These are phyloP conservation scores for Umbilicaria muhlenbergii DNA, from an alignment of 495 filamentous ascomycete genomes.

Conservation along the genomic window DNA sequence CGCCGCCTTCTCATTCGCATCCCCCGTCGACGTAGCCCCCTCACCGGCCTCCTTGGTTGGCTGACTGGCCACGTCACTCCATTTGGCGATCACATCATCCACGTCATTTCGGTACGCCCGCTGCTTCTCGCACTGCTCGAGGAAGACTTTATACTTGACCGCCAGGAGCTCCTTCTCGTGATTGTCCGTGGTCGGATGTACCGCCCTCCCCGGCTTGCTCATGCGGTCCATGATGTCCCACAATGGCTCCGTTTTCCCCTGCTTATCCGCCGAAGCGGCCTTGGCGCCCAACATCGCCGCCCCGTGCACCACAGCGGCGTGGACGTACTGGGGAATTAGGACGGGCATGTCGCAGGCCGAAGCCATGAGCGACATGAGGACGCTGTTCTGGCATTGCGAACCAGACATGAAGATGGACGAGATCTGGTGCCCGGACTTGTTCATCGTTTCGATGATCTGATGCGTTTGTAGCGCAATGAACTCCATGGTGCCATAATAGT, in stretches of 20 bases:
- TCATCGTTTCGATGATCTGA: conserved; percentile 91
- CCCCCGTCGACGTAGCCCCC: conserved; percentile 1
- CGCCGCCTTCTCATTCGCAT: not conserved
- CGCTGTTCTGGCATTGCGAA: conserved; percentile 87
- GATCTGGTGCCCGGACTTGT: conserved; percentile 67
- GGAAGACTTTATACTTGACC: conserved; percentile 65
- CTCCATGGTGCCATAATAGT: conserved; percentile 90
- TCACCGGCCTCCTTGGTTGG: conserved; percentile 1
- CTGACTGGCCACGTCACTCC: conserved; percentile 9
- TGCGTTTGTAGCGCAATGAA: conserved; percentile 94
- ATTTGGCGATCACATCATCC: conserved; percentile 39
- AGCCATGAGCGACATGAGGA: conserved; percentile 81
- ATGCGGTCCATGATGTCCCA: conserved; percentile 97
- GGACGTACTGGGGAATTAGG: conserved; percentile 76
- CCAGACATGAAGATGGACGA: conserved; percentile 95
- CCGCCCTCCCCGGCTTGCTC: conserved; percentile 80
- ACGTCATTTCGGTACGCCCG: conserved; percentile 45
- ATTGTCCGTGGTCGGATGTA: conserved; percentile 50
- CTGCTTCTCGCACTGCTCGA: conserved; percentile 48
- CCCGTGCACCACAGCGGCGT: conserved; percentile 92
- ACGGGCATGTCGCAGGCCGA: conserved; percentile 85
- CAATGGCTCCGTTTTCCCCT: conserved; percentile 69
- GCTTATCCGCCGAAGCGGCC: conserved; percentile 59
- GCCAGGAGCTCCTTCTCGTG: conserved; percentile 64
- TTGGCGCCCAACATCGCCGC: conserved; percentile 96